These are phyloP conservation scores for Drosera capensis DNA, from an alignment of 148 eudicot species.

Conservation along the genomic window DNA sequence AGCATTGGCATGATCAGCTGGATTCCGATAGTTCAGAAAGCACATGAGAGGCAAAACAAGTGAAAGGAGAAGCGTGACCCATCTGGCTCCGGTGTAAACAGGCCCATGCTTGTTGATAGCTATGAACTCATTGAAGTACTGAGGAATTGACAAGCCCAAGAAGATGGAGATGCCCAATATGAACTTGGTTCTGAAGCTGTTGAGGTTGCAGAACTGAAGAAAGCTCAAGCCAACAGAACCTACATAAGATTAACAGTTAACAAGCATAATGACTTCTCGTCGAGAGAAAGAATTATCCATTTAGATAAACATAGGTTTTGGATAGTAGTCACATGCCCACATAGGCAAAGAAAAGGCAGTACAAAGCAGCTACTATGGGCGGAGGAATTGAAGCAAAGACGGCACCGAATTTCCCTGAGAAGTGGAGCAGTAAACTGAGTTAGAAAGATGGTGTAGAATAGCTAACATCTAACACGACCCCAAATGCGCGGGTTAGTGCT, in stretches of 20 bases:
- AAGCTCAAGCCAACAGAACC: conserved; percentile 80
- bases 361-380: conserved; percentile 75
- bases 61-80: conserved; percentile 41
- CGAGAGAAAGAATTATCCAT: too few relatives aligned
- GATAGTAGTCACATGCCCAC: conserved; percentile 44
- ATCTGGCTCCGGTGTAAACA: conserved; percentile 64
- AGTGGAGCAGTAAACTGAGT: not conserved
- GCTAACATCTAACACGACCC: too few relatives aligned
- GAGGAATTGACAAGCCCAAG: conserved; percentile 74
- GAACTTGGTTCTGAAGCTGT: conserved; percentile 90
- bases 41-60: too few relatives aligned
- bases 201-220: conserved; percentile 90
- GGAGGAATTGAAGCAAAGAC: conserved; percentile 91
- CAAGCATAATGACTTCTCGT: too few relatives aligned
- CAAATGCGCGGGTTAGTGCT: too few relatives aligned
- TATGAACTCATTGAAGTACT: conserved; percentile 72
- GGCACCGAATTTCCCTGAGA: conserved; percentile 80
- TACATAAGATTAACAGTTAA: conserved; percentile 8
- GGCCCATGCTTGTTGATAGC: conserved; percentile 71
- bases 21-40: too few relatives aligned
- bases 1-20: too few relatives aligned
- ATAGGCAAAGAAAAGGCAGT: conserved; percentile 89
- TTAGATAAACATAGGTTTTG: too few relatives aligned
- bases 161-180: conserved; percentile 72
- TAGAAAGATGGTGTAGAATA: not conserved